Conservation (phyloP, 2,329 filamentous ascomycete genomes). For the Phyllosticta citriasiana region DNA sequence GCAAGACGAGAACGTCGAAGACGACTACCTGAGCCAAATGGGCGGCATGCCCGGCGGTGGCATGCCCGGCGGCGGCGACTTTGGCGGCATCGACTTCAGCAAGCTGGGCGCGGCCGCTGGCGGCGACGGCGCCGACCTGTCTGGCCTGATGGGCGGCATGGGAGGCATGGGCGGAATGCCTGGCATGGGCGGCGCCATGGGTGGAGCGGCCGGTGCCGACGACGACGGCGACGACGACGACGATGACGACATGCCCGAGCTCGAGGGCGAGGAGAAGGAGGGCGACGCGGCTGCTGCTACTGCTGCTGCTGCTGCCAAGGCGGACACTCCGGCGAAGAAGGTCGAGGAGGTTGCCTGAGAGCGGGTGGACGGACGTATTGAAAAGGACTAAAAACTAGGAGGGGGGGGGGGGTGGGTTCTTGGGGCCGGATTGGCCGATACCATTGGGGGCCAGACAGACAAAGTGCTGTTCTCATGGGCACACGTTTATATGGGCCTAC, state of each 20-base stretch:
- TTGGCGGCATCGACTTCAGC: constrained; percentile 86
- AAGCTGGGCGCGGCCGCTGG: constrained; percentile 54
- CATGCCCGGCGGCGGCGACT: constrained; percentile 49
- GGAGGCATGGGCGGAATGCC: constrained; percentile 37
- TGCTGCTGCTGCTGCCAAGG: constrained; percentile 12
- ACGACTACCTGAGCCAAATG: constrained; percentile 38
- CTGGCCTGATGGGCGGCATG: constrained; percentile 17
- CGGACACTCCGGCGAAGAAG: constrained; percentile 23
- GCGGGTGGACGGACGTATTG: not conserved
- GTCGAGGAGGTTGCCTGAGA: constrained; percentile 36
- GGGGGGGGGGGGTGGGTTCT: too few relatives aligned
- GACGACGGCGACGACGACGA: constrained; percentile 57
- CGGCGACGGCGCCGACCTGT: constrained; percentile 21
- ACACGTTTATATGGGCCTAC: too few relatives aligned
- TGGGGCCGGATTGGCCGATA: too few relatives aligned
- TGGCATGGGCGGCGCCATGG: constrained; percentile 31
- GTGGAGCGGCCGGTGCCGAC: constrained; percentile 36
- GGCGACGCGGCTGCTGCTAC: not conserved
- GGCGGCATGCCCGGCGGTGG: constrained; percentile 35
- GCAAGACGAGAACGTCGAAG: constrained; percentile 76
- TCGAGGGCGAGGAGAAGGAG: constrained; percentile 33
- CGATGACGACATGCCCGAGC: constrained; percentile 68
- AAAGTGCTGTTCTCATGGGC: too few relatives aligned
- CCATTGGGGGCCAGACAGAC: too few relatives aligned
- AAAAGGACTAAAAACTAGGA: not conserved